These are phyloP conservation scores for Medicago truncatula DNA, from an alignment of 306 rosid species.

Conservation along the genomic window MtrunA17r5.0-ANR NC_053049.1:35000501-35001000, in stretches of 20 bases:
- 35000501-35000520: background rate
- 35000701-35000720: slow-evolving; percentile 26
- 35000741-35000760: background rate
- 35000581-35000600: slow-evolving; percentile 4
- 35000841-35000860: slow-evolving; percentile 10
- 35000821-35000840: slow-evolving; percentile 22
- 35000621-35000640: slow-evolving; percentile 19
- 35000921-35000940: slow-evolving; percentile 45
- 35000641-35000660: slow-evolving; percentile 1
- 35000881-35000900: slow-evolving; percentile 60
- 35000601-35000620: slow-evolving; percentile 30
- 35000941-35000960: slow-evolving; percentile 58
- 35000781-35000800: background rate
- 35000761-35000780: background rate
- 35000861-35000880: slow-evolving; percentile 26
- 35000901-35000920: slow-evolving; percentile 50
- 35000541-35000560: background rate
- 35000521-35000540: background rate
- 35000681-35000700: slow-evolving; percentile 29
- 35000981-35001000: slow-evolving; percentile 86
- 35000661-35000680: background rate
- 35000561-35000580: slow-evolving; percentile 7
- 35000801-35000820: slow-evolving; percentile 33
- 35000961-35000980: slow-evolving; percentile 82
- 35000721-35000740: slow-evolving; percentile 10